These are phyloP conservation scores for Alternaria tenuissima DNA, from an alignment of 2,329 filamentous ascomycete genomes.

Conservation along the genomic window DNA sequence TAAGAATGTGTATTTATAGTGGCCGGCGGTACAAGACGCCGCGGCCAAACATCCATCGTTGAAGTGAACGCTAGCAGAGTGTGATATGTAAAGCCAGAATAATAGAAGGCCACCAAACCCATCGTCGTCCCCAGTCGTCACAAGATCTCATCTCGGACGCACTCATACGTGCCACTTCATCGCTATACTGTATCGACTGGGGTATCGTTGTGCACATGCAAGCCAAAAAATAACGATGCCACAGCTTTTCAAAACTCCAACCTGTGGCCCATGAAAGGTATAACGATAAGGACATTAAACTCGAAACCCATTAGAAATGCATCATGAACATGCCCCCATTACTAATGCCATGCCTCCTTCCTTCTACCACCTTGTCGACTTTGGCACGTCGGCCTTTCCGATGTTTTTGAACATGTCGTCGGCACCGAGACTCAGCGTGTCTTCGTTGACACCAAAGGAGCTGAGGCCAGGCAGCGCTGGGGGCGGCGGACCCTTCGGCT, in stretches of 20 bases:
- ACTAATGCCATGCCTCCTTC: conserved; percentile 5
- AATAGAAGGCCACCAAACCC: conserved; percentile 14
- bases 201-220: conserved; percentile 51
- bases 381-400: conserved; percentile 9
- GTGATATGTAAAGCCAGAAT: conserved; percentile 12
- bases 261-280: conserved; percentile 27
- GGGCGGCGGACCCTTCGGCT: conserved; percentile 50
- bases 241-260: conserved; percentile 42
- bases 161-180: conserved; percentile 9
- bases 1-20: conserved; percentile 15
- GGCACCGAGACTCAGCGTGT: conserved; percentile 43
- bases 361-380: conserved; percentile 33
- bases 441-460: conserved; percentile 47
- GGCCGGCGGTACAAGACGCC: conserved; percentile 15
- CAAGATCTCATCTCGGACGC: conserved; percentile 13
- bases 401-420: conserved; percentile 55
- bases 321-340: conserved; percentile 31
- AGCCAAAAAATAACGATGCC: conserved; percentile 44
- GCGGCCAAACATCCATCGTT: conserved; percentile 27
- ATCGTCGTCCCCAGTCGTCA: conserved; percentile 25
- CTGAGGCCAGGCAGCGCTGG: conserved; percentile 51
- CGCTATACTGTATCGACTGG: conserved; percentile 42
- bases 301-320: conserved; percentile 36
- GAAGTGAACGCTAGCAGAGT: conserved; percentile 32
- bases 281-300: conserved; percentile 44